phyloP scores from a whole-genome alignment of 345 rosid genomes.

The Luvunga scandens region DNA sequence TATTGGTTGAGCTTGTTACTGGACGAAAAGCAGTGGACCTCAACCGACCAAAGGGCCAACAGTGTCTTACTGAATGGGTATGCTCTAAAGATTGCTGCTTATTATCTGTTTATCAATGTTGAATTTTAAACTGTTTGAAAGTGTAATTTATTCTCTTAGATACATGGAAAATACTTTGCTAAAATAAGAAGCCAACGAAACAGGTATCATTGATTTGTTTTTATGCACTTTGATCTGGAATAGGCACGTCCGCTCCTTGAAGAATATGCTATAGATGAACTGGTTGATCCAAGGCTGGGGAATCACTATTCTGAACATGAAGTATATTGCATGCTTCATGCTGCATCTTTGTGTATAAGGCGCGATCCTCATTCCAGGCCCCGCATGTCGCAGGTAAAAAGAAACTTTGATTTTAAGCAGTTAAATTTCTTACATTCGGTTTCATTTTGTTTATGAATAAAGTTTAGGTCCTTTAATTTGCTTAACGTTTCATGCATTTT shows the following conservation, averaged over 20 bases:
- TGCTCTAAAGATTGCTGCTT: constrained; percentile 12
- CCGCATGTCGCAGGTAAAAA: constrained; percentile 91
- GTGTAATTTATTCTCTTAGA: background rate
- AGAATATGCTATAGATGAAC: constrained; percentile 79
- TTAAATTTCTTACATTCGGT: background rate
- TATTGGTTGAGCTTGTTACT: constrained; percentile 89
- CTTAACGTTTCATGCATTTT: constrained; percentile 8
- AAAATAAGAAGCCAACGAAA: background rate
- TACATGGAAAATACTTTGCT: background rate
- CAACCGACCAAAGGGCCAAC: constrained; percentile 90
- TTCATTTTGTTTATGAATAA: background rate
- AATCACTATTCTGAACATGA: constrained; percentile 65
- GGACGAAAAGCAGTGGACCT: constrained; percentile 97
- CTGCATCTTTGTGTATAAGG: constrained; percentile 84
- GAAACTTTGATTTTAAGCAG: background rate
- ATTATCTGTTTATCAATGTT: background rate
- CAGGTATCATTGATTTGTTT: background rate
- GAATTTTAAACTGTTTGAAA: background rate
- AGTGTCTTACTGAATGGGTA: constrained; percentile 99
- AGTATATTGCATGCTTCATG: constrained; percentile 93
- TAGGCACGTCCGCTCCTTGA: constrained; percentile 96
- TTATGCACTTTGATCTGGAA: constrained; percentile 10
- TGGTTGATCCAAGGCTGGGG: constrained; percentile 71
- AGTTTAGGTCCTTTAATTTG: background rate
- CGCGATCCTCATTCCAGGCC: constrained; percentile 92